Percentiles rank a stretch among this genome's conserved stretches.
Conservation (phyloP, 139 green algal species). For the Astrephomene gubernaculifera region DNA sequence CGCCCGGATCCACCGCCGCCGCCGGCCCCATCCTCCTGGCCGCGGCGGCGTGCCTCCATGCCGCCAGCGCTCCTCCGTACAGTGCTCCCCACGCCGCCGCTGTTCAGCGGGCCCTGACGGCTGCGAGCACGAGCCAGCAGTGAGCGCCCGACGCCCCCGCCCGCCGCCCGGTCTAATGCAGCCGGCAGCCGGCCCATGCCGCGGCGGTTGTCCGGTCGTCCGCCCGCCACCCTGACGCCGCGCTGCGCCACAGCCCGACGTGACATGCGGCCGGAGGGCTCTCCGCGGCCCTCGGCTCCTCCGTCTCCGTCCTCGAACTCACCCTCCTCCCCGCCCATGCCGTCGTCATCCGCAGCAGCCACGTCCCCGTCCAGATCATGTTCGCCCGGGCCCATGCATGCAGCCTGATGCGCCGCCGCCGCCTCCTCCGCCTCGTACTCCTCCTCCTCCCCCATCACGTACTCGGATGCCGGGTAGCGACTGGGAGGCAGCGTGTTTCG, state of each 20-base stretch:
- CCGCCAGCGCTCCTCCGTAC: background rate
- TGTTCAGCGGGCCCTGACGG: background rate
- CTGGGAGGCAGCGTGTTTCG: conserved; percentile 29
- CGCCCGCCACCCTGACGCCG: background rate
- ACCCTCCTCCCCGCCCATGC: conserved; percentile 28
- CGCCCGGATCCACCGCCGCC: background rate
- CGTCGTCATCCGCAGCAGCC: no score
- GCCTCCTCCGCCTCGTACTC: background rate
- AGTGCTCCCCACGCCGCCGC: background rate
- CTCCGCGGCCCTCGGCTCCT: background rate
- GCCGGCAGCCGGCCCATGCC: no score
- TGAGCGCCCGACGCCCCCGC: no score
- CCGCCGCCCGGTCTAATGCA: no score
- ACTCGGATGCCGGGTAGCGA: conserved; percentile 45
- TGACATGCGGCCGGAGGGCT: background rate
- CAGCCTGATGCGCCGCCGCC: background rate
- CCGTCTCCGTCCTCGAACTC: background rate
- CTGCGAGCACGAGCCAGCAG: no score
- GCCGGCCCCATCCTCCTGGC: conserved; percentile 11
- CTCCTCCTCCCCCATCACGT: conserved; percentile 36
- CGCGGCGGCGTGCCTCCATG: background rate
- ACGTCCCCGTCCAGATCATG: no score
- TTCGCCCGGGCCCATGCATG: background rate
- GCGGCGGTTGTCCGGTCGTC: background rate
- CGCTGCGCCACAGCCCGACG: background rate